These are phyloP conservation scores for Camellia oleifera DNA, from an alignment of 179 eudicot genomes.

Conservation along the genomic window DNA sequence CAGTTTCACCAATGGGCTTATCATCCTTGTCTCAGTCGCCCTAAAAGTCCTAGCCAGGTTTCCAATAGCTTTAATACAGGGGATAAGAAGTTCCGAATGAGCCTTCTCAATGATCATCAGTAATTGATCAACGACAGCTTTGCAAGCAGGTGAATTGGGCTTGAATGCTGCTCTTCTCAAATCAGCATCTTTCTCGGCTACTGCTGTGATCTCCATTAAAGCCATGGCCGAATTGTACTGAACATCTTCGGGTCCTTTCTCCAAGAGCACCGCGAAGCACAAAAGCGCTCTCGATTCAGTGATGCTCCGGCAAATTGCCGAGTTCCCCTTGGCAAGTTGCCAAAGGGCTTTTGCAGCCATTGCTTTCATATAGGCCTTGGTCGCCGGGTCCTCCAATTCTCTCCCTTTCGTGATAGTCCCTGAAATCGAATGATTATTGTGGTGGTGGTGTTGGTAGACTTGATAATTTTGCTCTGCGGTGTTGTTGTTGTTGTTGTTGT, in stretches of 20 bases:
- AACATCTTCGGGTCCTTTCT: slow-evolving; percentile 51
- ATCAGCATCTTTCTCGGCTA: slow-evolving; percentile 63
- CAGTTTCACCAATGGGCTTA: slow-evolving; percentile 49
- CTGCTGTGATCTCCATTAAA: slow-evolving; percentile 65
- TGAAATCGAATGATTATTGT: slow-evolving; percentile 31
- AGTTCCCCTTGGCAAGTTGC: slow-evolving; percentile 48
- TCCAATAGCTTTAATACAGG: slow-evolving; percentile 55
- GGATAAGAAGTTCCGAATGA: slow-evolving; percentile 45
- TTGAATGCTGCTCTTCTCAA: slow-evolving; percentile 62
- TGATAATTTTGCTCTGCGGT: slow-evolving; percentile 12
- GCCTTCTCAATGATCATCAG: slow-evolving; percentile 38
- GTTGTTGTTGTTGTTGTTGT: slow-evolving; percentile 3
- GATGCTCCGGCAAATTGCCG: slow-evolving; percentile 51
- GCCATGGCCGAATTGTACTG: slow-evolving; percentile 65
- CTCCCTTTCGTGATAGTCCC: slow-evolving; percentile 51
- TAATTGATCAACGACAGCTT: slow-evolving; percentile 61
- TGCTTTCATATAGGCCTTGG: slow-evolving; percentile 54
- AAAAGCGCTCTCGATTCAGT: slow-evolving; percentile 61
- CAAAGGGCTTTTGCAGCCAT: slow-evolving; percentile 65
- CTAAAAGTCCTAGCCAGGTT: slow-evolving; percentile 54
- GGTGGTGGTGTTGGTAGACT: slow-evolving; percentile 13
- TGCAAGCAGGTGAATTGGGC: slow-evolving; percentile 65
- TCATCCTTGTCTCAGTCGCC: slow-evolving; percentile 65
- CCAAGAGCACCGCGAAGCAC: slow-evolving; percentile 57
- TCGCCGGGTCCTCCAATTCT: slow-evolving; percentile 53